These are phyloP conservation scores for Eimeria zaria DNA, from an alignment of 169 alveolate genomes.

Conservation along the genomic window DNA sequence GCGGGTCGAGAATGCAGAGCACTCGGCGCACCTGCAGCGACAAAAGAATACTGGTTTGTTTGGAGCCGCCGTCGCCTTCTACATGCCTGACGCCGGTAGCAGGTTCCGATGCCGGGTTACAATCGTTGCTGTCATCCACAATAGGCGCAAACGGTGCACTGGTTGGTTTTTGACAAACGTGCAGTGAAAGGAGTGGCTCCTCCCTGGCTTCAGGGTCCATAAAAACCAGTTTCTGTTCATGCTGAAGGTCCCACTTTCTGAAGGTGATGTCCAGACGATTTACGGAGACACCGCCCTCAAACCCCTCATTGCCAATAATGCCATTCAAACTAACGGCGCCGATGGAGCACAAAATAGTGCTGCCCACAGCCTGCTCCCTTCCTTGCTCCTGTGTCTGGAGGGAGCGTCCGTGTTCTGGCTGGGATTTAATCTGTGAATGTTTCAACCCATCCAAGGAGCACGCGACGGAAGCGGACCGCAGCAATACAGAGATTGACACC, in stretches of 20 bases:
- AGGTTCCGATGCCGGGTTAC: neutral
- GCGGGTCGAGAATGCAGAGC: conserved; percentile 25
- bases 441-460: neutral
- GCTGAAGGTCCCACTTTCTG: neutral
- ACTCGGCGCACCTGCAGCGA: conserved; percentile 32
- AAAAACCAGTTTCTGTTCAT: neutral
- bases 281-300: conserved; percentile 36
- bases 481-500: conserved; percentile 11
- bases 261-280: conserved; percentile 15
- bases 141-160: neutral
- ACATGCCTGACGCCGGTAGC: neutral
- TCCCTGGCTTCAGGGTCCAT: neutral
- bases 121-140: neutral
- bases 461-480: conserved; percentile 26
- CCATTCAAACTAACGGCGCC: neutral
- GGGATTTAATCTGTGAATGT: neutral
- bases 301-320: neutral
- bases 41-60: neutral
- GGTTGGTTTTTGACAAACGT: neutral
- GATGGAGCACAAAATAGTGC: neutral
- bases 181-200: conserved; percentile 22
- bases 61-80: no score
- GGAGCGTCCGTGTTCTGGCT: neutral
- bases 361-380: conserved; percentile 2
- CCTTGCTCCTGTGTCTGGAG: neutral